Evolutionary conservation across 306 rosid species (phyloP).

Genomic region (Betula pendula): DNA sequence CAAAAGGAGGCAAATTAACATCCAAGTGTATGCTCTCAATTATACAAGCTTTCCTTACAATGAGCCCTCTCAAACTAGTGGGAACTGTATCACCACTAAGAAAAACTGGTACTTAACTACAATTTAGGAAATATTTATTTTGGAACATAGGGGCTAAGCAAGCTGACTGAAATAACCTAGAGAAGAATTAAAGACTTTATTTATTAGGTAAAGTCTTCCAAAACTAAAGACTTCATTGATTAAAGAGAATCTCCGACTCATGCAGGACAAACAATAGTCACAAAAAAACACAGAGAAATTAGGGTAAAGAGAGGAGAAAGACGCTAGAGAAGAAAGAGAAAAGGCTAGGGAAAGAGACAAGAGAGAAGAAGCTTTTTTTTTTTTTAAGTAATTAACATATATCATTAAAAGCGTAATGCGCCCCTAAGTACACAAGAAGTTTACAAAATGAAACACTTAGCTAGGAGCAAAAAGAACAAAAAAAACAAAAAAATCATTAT

Average conservation of each 20-base stretch:
- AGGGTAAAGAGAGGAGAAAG: too few relatives aligned
- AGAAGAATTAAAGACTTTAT: not conserved
- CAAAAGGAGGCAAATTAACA: constrained; percentile 1
- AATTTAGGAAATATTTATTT: not conserved
- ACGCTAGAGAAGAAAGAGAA: too few relatives aligned
- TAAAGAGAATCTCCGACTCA: not conserved
- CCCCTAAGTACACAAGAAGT: too few relatives aligned
- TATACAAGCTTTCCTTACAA: not conserved
- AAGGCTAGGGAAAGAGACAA: too few relatives aligned
- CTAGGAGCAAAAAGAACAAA: too few relatives aligned
- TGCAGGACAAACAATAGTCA: too few relatives aligned
- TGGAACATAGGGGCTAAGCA: not conserved
- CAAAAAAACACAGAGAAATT: too few relatives aligned
- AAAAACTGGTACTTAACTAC: not conserved
- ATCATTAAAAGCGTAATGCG: too few relatives aligned
- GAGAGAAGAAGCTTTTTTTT: too few relatives aligned
- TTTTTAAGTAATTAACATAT: too few relatives aligned
- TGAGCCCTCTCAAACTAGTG: not conserved
- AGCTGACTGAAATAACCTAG: not conserved
- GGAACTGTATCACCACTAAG: not conserved
- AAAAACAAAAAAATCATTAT: too few relatives aligned
- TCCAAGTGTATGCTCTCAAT: not conserved
- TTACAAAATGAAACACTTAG: too few relatives aligned
- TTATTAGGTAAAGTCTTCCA: not conserved
- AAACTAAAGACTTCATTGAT: not conserved